Conservation (phyloP, 192 early-diverging fungal genomes). For the Spinellus fusiger region DNA sequence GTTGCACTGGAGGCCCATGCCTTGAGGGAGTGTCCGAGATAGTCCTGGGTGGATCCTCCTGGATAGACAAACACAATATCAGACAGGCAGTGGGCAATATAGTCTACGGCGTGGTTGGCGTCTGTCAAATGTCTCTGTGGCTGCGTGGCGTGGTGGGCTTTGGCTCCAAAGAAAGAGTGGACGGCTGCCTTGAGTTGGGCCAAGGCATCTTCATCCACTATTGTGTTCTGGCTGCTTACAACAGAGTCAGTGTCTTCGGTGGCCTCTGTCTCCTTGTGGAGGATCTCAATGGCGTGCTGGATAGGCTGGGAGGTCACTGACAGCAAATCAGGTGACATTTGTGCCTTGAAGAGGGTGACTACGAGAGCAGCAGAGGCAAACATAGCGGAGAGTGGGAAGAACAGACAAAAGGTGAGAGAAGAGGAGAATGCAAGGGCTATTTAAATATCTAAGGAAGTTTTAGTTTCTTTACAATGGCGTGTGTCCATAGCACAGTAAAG, state of each 20-base stretch:
- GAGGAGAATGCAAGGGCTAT: too few species aligned
- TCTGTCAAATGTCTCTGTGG: conserved; percentile 32
- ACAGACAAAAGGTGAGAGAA: conserved; percentile 3
- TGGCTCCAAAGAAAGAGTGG: conserved; percentile 9
- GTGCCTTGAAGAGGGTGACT: conserved; percentile 25
- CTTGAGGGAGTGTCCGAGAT: conserved; percentile 57
- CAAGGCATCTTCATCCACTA: conserved; percentile 25
- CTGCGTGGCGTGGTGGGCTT: conserved; percentile 13
- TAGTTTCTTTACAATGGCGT: too few species aligned
- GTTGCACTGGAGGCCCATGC: conserved; percentile 58
- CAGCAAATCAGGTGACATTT: conserved; percentile 5
- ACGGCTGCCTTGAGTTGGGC: conserved; percentile 13
- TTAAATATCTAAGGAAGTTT: too few species aligned
- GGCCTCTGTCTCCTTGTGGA: not conserved
- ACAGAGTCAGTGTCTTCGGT: conserved; percentile 11
- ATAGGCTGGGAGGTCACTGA: conserved; percentile 17
- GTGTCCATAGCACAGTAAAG: conserved; percentile 22
- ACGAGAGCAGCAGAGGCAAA: conserved; percentile 32
- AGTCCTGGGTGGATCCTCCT: conserved; percentile 46
- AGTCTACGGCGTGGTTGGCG: conserved; percentile 62
- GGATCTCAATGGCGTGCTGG: not conserved
- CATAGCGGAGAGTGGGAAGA: conserved; percentile 10
- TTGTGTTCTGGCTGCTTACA: conserved; percentile 23
- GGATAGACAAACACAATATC: conserved; percentile 84
- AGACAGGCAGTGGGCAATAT: conserved; percentile 74